Conservation (phyloP, 306 rosid genomes). For the Crataegus laevigata region DNA sequence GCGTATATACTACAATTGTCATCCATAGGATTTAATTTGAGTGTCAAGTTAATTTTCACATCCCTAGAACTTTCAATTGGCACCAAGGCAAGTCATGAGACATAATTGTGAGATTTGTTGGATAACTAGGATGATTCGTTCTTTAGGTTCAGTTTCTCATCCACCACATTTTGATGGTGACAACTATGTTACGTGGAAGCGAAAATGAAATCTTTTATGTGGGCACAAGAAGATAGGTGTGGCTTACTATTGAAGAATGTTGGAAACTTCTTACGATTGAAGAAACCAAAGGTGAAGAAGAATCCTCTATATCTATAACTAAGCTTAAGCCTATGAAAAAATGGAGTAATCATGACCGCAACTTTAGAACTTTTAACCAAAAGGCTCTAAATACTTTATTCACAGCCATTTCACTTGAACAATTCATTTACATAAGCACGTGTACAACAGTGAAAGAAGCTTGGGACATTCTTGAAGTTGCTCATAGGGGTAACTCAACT, state of each 20-base stretch:
- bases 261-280: not conserved
- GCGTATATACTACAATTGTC: too few relatives aligned
- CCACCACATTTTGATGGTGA: not conserved
- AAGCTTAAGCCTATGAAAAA: not conserved
- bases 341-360: not conserved
- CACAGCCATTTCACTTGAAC: not conserved
- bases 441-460: not conserved
- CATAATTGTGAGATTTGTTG: not conserved
- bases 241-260: not conserved
- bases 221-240: not conserved
- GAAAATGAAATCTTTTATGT: too few relatives aligned
- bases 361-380: not conserved
- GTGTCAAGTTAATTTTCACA: too few relatives aligned
- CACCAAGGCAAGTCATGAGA: not conserved
- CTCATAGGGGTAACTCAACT: not conserved
- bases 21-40: too few relatives aligned
- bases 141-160: not conserved
- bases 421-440: not conserved
- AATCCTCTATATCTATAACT: too few relatives aligned
- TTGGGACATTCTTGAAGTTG: not conserved
- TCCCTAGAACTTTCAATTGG: not conserved
- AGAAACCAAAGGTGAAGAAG: too few relatives aligned
- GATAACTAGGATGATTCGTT: not conserved
- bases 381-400: not conserved
- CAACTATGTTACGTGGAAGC: not conserved